A percentile compares a stretch with the other conserved stretches of the same genome.
Evolutionary conservation across 139 green algal species (phyloP).

Genomic region (Asterochloris sp.): DNA sequence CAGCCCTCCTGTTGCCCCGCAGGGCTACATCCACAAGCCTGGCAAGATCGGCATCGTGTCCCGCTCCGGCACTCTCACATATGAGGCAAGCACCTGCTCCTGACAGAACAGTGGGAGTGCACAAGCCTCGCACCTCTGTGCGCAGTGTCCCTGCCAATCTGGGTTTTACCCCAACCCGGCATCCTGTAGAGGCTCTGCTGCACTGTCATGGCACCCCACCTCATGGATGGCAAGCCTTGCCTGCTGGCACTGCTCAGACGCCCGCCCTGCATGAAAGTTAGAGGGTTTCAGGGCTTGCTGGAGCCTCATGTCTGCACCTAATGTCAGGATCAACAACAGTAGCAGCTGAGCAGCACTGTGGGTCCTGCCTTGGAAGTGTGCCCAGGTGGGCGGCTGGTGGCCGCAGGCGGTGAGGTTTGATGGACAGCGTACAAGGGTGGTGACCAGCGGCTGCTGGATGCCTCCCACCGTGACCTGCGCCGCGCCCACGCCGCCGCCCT

Average conservation of each 20-base stretch:
- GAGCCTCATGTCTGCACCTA: too few species aligned
- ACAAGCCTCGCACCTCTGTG: not conserved
- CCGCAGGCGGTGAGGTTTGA: too few species aligned
- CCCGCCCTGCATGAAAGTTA: too few species aligned
- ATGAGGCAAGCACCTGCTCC: slow-evolving; percentile 67
- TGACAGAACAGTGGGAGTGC: too few species aligned
- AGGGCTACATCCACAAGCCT: slow-evolving; percentile 98
- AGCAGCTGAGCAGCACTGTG: too few species aligned
- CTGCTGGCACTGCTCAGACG: too few species aligned
- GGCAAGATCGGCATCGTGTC: slow-evolving; percentile 96
- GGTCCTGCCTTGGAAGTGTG: too few species aligned
- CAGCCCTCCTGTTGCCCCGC: slow-evolving; percentile 26
- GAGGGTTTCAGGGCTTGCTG: too few species aligned
- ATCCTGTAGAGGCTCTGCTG: not conserved
- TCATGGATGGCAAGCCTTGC: too few species aligned
- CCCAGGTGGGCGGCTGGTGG: too few species aligned
- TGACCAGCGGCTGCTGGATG: slow-evolving; percentile 98
- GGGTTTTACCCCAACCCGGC: not conserved
- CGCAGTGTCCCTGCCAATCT: not conserved
- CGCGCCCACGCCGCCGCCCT: slow-evolving; percentile 94
- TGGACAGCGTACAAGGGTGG: slow-evolving; percentile 38
- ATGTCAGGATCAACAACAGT: too few species aligned
- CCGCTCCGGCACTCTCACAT: slow-evolving; percentile 95
- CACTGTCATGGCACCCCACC: not conserved
- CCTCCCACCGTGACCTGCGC: slow-evolving; percentile 95